Conservation (phyloP, 1,139 yeast species). For the Suhomyces wounanorum region DNA sequence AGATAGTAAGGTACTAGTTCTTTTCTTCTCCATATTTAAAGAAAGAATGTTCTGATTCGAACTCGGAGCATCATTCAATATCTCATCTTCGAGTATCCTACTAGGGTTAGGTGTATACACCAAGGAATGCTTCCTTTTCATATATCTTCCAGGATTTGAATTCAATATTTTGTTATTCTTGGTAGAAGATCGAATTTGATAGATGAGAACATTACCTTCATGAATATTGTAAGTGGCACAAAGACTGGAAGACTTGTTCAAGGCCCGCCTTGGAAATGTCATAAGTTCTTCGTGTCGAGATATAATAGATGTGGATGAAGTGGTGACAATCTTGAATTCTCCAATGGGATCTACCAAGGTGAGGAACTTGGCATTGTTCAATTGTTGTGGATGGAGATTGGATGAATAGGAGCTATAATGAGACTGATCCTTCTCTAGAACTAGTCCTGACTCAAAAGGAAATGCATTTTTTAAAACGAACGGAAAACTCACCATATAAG, state of each 20-base stretch:
- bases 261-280: conserved; percentile 46
- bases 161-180: conserved; percentile 21
- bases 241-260: conserved; percentile 37
- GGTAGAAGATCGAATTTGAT: conserved; percentile 51
- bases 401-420: conserved; percentile 16
- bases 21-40: conserved; percentile 50
- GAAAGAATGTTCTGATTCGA: conserved; percentile 26
- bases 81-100: conserved; percentile 47
- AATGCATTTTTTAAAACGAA: conserved; percentile 58
- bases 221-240: conserved; percentile 55
- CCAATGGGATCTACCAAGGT: conserved; percentile 69
- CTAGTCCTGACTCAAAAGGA: conserved; percentile 64
- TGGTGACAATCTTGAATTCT: conserved; percentile 65
- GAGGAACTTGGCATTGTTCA: conserved; percentile 49
- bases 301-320: conserved; percentile 70
- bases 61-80: conserved; percentile 19
- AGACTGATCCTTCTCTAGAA: conserved; percentile 51
- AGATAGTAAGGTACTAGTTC: conserved; percentile 55
- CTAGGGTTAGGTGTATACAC: conserved; percentile 46
- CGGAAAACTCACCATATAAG: conserved; percentile 63
- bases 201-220: conserved; percentile 47
- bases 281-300: conserved; percentile 58
- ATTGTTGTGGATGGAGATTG: conserved; percentile 25
- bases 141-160: conserved; percentile 17
- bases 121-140: conserved; percentile 31